Conservation (phyloP, 2,329 filamentous ascomycete species). For the Lasiodiplodia sp. region DNA sequence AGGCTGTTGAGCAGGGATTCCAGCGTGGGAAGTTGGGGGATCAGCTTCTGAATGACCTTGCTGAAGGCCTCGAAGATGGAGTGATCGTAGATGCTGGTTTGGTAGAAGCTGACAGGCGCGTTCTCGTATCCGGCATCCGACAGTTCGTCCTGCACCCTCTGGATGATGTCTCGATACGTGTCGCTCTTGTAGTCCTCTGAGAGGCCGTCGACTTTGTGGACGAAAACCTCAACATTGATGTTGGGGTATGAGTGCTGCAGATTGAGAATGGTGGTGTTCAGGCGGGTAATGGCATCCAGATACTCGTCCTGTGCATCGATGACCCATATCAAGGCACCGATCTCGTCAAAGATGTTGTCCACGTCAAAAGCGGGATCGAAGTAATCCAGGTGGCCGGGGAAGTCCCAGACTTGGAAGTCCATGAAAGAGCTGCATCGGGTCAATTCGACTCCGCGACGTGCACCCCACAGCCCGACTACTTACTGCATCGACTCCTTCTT, state of each 20-base stretch:
- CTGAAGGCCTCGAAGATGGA: conserved; percentile 98
- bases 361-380: conserved; percentile 89
- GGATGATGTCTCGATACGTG: conserved; percentile 94
- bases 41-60: conserved; percentile 97
- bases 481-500: conserved; percentile 96
- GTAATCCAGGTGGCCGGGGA: conserved; percentile 93
- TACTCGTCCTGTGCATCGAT: conserved; percentile 99
- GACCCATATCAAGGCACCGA: conserved; percentile 96
- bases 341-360: conserved; percentile 91
- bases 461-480: conserved; percentile 46
- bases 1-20: conserved; percentile 94
- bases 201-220: conserved; percentile 98
- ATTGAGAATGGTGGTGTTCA: conserved; percentile 88
- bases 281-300: conserved; percentile 83
- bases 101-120: conserved; percentile 90
- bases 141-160: conserved; percentile 94
- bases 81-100: conserved; percentile 98
- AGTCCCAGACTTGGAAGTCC: conserved; percentile 99
- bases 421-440: conserved; percentile 81
- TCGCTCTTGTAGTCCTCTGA: conserved; percentile 97
- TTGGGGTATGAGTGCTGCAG: conserved; percentile 88
- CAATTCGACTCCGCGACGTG: neutral
- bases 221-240: conserved; percentile 98
- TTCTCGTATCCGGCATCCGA: conserved; percentile 93
- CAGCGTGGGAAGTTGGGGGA: conserved; percentile 89